Conservation (phyloP, 441 rosid genomes). For the Populus trichocarpa region DNA sequence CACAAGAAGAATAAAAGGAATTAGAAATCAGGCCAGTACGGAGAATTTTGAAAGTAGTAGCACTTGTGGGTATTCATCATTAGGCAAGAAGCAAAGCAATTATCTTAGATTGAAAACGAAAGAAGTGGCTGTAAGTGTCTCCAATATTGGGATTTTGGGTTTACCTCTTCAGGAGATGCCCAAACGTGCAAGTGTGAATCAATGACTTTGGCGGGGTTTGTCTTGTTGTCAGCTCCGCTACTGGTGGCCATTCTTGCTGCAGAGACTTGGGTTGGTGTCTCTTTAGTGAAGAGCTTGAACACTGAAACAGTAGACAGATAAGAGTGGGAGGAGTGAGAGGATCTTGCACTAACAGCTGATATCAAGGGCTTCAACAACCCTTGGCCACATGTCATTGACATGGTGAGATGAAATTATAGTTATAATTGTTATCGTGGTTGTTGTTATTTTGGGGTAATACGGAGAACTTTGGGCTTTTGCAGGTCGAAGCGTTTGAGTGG, state of each 20-base stretch:
- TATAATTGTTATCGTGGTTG: not conserved
- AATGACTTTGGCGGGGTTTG: constrained; percentile 43
- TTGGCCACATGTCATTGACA: constrained; percentile 5
- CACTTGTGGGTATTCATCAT: not conserved
- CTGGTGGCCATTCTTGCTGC: constrained; percentile 41
- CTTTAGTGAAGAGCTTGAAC: constrained; percentile 2
- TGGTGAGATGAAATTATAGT: not conserved
- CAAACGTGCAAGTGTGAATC: constrained; percentile 93
- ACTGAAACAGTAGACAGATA: not conserved
- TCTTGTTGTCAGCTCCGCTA: constrained; percentile 20
- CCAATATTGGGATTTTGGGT: not conserved
- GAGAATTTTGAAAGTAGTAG: not conserved
- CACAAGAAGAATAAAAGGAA: not conserved
- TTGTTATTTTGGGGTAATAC: too few relatives aligned
- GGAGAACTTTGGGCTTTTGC: not conserved
- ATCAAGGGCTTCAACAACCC: constrained; percentile 29
- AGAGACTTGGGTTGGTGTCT: constrained; percentile 8
- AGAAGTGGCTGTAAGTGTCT: not conserved
- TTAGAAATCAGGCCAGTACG: not conserved
- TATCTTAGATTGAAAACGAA: not conserved
- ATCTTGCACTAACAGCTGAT: not conserved
- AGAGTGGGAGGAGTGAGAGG: constrained; percentile 18
- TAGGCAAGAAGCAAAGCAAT: not conserved
- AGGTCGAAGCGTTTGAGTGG: not conserved
- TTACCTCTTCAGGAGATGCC: constrained; percentile 92